A percentile compares a stretch with the other conserved stretches of the same genome.
phyloP scores from a whole-genome alignment of 345 rosid genomes.

The Physaria fendleri region DNA sequence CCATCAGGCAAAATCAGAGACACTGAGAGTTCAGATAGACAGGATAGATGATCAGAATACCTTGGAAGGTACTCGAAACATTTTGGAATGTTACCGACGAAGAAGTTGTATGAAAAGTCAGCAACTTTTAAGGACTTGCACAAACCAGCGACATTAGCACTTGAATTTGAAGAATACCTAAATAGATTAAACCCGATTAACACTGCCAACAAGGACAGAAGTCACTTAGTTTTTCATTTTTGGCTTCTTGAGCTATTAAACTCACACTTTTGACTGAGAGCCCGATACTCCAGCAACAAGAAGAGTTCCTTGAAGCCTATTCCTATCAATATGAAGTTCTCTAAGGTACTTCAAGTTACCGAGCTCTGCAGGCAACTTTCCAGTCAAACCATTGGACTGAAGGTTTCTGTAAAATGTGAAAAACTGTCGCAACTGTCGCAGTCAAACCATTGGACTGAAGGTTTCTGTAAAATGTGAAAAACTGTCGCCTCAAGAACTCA shows the following conservation, averaged over 20 bases:
- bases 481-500: neutral
- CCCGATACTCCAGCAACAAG: conserved; percentile 36
- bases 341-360: conserved; percentile 64
- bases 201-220: neutral
- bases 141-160: conserved; percentile 50
- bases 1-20: too few relatives aligned
- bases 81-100: conserved; percentile 70
- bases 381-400: conserved; percentile 85
- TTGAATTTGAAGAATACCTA: conserved; percentile 44
- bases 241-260: neutral
- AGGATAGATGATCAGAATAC: too few relatives aligned
- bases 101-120: conserved; percentile 84
- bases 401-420: conserved; percentile 61
- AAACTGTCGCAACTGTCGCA: too few relatives aligned
- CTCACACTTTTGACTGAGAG: conserved; percentile 11
- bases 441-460: too few relatives aligned
- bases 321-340: conserved; percentile 75
- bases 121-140: conserved; percentile 63
- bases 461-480: too few relatives aligned
- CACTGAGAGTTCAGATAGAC: too few relatives aligned
- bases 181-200: neutral
- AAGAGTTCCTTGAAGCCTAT: conserved; percentile 76
- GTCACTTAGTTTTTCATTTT: neutral
- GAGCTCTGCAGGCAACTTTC: conserved; percentile 66
- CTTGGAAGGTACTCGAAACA: conserved; percentile 74